Conservation (phyloP, 75 land plant genomes). For the Pinus taeda region DNA sequence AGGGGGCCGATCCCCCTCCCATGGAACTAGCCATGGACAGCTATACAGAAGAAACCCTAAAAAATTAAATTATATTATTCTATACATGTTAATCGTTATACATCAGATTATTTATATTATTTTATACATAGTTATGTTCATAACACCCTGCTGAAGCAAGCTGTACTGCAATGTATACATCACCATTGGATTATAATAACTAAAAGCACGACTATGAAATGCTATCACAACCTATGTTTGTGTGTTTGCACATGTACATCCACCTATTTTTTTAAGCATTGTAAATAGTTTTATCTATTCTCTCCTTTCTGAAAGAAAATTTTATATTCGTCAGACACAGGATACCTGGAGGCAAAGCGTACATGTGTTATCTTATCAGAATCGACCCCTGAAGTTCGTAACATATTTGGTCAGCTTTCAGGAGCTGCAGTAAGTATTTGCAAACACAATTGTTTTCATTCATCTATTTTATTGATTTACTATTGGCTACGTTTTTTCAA, state of each 20-base stretch:
- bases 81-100: too few species aligned
- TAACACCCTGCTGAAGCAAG: not conserved
- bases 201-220: not conserved
- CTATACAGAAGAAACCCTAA: too few species aligned
- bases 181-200: not conserved
- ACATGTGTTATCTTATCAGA: conserved; percentile 62
- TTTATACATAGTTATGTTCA: too few species aligned
- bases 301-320: not conserved
- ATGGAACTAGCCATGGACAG: too few species aligned
- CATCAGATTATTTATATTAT: too few species aligned
- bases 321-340: conserved; percentile 55
- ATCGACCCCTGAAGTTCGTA: conserved; percentile 70
- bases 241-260: not conserved
- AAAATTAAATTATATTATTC: too few species aligned
- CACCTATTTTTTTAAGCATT: not conserved
- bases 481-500: not conserved
- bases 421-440: conserved; percentile 74
- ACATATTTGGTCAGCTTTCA: conserved; percentile 85
- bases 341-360: conserved; percentile 80
- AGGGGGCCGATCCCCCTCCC: too few species aligned
- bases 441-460: not conserved
- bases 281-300: not conserved
- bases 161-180: not conserved
- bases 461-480: not conserved
- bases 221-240: not conserved